phyloP scores from a whole-genome alignment of 257 asterid genomes.

The Primulina tabacum region DNA sequence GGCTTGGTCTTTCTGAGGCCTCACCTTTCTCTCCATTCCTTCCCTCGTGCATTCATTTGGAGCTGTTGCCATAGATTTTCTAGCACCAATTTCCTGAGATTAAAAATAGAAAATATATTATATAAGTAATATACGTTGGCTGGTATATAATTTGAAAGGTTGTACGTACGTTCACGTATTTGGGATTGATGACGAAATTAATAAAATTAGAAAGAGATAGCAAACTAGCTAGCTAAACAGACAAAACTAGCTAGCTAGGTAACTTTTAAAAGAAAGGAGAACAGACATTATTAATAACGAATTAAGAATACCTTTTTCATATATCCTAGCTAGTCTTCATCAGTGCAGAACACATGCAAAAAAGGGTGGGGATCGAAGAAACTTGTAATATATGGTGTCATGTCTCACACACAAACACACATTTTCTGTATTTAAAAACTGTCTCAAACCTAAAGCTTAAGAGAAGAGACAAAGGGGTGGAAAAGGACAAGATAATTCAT shows the following conservation, averaged over 20 bases:
- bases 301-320: conserved; percentile 14
- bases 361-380: conserved; percentile 20
- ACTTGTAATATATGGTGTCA: conserved; percentile 23
- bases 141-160: not conserved
- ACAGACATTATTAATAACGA: conserved; percentile 11
- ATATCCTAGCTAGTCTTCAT: conserved; percentile 16
- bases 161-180: not conserved
- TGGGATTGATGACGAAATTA: not conserved
- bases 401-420: not conserved
- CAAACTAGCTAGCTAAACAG: not conserved
- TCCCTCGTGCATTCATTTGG: conserved; percentile 38
- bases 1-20: conserved; percentile 61
- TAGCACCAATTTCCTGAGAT: conserved; percentile 52
- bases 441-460: conserved; percentile 15
- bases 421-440: conserved; percentile 19
- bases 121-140: too few species aligned
- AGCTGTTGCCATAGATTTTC: conserved; percentile 36
- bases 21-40: conserved; percentile 41
- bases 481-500: conserved; percentile 1
- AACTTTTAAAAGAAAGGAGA: not conserved
- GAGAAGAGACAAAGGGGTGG: not conserved
- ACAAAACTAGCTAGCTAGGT: conserved; percentile 6
- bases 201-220: not conserved
- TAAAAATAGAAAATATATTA: not conserved
- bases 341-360: conserved; percentile 29